Percentiles rank a stretch among this genome's conserved stretches.
Evolutionary conservation across 768 basidiomycete species (phyloP).

Genomic region (Royoungia palumana): DNA sequence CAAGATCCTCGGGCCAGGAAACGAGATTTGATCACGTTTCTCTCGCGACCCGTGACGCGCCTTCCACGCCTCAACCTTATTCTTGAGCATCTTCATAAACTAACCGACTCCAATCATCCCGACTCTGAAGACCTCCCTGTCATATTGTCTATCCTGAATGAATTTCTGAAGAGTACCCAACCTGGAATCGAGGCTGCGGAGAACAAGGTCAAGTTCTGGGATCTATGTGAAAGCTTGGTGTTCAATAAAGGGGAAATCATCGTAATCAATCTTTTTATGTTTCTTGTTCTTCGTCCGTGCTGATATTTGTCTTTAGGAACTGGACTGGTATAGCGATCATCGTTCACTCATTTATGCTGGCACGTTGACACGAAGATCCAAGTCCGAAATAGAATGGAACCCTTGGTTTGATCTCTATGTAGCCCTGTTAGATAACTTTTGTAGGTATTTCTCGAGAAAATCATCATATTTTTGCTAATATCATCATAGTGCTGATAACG

Average conservation of each 20-base stretch:
- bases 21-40: constrained; percentile 76
- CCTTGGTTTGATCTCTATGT: constrained; percentile 70
- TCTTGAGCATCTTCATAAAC: constrained; percentile 64
- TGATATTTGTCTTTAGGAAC: constrained; percentile 50
- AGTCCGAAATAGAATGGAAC: constrained; percentile 63
- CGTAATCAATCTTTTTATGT: constrained; percentile 40
- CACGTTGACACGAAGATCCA: constrained; percentile 54
- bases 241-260: constrained; percentile 81
- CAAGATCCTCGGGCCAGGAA: constrained; percentile 65
- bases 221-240: constrained; percentile 67
- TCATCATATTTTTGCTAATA: constrained; percentile 1
- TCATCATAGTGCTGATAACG: constrained; percentile 55
- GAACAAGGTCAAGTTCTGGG: constrained; percentile 85
- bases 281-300: background rate
- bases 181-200: constrained; percentile 92
- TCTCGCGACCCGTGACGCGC: constrained; percentile 86
- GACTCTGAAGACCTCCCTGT: constrained; percentile 77
- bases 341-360: constrained; percentile 70
- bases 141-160: constrained; percentile 61
- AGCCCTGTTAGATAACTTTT: constrained; percentile 72
- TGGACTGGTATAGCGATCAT: constrained; percentile 76
- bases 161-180: constrained; percentile 80
- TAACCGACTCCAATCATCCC: constrained; percentile 70
- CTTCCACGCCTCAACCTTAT: constrained; percentile 76
- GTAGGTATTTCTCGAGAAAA: constrained; percentile 40